Percentiles rank a stretch among this genome's conserved stretches.
phyloP scores from a whole-genome alignment of 2,329 filamentous ascomycete genomes.

The Hypomyces rosellus region DNA sequence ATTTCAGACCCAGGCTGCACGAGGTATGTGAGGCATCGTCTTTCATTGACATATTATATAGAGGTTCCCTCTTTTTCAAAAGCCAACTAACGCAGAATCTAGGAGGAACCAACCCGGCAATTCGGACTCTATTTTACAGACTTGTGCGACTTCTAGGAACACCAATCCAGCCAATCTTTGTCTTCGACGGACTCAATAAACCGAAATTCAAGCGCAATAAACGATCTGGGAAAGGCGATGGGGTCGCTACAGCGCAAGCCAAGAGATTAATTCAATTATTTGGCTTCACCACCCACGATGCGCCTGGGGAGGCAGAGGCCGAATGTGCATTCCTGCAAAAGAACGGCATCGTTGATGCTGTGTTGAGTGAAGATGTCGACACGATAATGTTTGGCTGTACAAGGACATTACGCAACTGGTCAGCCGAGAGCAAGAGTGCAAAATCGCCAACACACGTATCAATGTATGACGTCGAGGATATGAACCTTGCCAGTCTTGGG shows the following conservation, averaged over 20 bases:
- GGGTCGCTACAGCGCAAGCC: conserved; percentile 65
- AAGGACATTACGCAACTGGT: conserved; percentile 74
- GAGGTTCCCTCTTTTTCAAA: neutral
- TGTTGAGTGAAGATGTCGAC: conserved; percentile 93
- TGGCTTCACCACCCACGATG: conserved; percentile 76
- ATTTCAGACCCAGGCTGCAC: conserved; percentile 81
- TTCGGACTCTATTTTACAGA: conserved; percentile 89
- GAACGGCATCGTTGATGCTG: conserved; percentile 80
- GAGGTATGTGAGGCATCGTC: conserved; percentile 41
- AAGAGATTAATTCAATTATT: conserved; percentile 82
- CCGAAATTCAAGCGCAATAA: conserved; percentile 87
- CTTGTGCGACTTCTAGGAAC: conserved; percentile 69
- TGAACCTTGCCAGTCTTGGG: conserved; percentile 44
- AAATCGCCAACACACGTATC: conserved; percentile 80
- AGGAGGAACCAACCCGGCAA: conserved; percentile 82
- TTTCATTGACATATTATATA: neutral
- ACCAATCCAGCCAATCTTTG: conserved; percentile 81
- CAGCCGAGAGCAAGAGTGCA: conserved; percentile 59
- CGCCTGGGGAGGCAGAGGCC: conserved; percentile 91
- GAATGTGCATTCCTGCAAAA: conserved; percentile 85
- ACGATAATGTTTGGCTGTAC: conserved; percentile 95
- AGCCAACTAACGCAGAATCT: conserved; percentile 7
- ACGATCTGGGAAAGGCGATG: conserved; percentile 57
- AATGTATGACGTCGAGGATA: conserved; percentile 62
- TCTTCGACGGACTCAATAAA: conserved; percentile 83